phyloP scores from a whole-genome alignment of 768 basidiomycete genomes.

The Botryobasidium botryosum region DNA sequence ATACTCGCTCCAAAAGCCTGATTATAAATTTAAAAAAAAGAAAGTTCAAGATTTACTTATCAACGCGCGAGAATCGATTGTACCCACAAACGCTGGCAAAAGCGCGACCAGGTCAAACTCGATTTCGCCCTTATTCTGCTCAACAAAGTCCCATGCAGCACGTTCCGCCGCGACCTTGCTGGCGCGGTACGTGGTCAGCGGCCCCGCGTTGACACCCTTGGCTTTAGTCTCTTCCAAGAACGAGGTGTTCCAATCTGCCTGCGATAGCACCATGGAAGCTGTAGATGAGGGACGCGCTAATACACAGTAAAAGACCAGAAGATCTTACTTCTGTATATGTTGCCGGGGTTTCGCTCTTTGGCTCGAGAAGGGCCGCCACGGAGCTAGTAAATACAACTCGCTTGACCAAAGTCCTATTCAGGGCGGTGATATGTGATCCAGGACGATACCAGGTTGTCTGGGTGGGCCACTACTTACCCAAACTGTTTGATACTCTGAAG shows the following conservation, averaged over 20 bases:
- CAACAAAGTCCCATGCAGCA: constrained; percentile 18
- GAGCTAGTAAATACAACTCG: constrained; percentile 23
- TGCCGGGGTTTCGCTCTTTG: constrained; percentile 7
- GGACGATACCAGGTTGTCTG: not conserved
- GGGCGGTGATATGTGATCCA: not conserved
- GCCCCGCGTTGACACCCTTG: constrained; percentile 17
- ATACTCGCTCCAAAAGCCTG: too few species aligned
- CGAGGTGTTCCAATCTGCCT: constrained; percentile 23
- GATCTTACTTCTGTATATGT: constrained; percentile 13
- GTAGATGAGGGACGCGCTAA: not conserved
- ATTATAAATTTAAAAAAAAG: not conserved
- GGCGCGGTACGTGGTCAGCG: constrained; percentile 14
- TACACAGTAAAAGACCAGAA: too few species aligned
- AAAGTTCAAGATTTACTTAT: too few species aligned
- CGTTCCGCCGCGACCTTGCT: constrained; percentile 20
- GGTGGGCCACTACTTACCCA: constrained; percentile 13
- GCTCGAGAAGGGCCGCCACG: constrained; percentile 19
- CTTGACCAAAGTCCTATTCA: constrained; percentile 14
- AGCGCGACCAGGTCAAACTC: constrained; percentile 18
- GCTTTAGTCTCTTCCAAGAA: constrained; percentile 16
- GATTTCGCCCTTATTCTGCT: constrained; percentile 11
- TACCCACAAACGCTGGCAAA: constrained; percentile 12
- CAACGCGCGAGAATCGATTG: not conserved
- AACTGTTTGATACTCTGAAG: constrained; percentile 19
- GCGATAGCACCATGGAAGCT: not conserved